phyloP scores from a whole-genome alignment of 2,329 filamentous ascomycete species.

The Colletotrichum camelliae region DNA sequence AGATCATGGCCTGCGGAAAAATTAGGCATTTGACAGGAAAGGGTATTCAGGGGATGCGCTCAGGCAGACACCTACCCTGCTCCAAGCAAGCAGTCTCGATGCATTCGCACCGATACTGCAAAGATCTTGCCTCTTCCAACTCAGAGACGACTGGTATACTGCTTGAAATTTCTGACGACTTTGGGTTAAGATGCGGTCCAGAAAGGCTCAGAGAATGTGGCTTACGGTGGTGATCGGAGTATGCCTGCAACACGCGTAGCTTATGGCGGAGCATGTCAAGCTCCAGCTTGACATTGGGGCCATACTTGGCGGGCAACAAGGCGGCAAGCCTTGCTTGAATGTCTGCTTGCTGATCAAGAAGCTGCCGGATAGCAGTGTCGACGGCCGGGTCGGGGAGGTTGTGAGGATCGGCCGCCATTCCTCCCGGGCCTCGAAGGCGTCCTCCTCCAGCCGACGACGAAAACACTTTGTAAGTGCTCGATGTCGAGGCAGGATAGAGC shows the following conservation, averaged over 20 bases:
- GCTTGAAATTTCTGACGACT: slow-evolving; percentile 39
- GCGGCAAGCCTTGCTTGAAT: slow-evolving; percentile 56
- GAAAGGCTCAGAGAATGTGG: slow-evolving; percentile 22
- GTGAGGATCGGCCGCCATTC: slow-evolving; percentile 26
- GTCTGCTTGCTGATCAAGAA: slow-evolving; percentile 59
- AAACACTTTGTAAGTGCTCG: slow-evolving; percentile 3
- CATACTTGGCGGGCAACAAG: slow-evolving; percentile 53
- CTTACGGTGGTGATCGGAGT: slow-evolving; percentile 57
- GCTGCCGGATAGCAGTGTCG: slow-evolving; percentile 48
- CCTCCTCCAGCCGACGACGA: slow-evolving; percentile 18
- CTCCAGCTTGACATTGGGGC: slow-evolving; percentile 53
- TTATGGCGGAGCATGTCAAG: slow-evolving; percentile 63
- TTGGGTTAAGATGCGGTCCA: background rate
- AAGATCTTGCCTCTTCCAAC: slow-evolving; percentile 59
- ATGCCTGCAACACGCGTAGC: slow-evolving; percentile 52
- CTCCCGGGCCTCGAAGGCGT: slow-evolving; percentile 18
- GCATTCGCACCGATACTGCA: slow-evolving; percentile 65
- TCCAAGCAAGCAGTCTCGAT: slow-evolving; percentile 58
- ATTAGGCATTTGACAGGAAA: background rate
- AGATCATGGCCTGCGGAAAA: slow-evolving; percentile 46
- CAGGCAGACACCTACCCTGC: slow-evolving; percentile 41
- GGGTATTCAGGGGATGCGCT: background rate
- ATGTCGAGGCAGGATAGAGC: background rate
- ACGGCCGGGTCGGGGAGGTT: slow-evolving; percentile 39
- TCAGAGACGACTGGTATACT: slow-evolving; percentile 55